Base-by-base conservation (phyloP, 2,329 filamentous ascomycete genomes). In the Lecanicillium sp. region DNA sequence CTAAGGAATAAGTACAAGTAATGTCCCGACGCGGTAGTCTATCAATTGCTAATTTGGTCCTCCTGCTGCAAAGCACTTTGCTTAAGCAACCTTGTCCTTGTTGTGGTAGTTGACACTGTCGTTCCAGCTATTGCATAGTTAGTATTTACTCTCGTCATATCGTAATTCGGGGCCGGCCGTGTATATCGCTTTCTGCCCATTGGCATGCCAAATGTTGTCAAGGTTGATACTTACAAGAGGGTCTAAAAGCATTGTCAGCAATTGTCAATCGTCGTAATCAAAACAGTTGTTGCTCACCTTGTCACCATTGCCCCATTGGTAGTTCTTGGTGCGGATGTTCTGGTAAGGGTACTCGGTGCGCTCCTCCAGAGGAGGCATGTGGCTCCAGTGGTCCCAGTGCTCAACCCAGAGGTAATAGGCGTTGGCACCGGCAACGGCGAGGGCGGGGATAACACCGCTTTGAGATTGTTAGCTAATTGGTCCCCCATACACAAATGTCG, bases 301-400 rank as follows among this genome's bases (percentile, higher is more conserved):
- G 71, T 98, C 92, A 59, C 92, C 92, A 59, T 96, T 74, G 51
- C 90, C 89, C 85, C 85, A 98, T 58, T 78, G 80, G 75, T 68
- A 98, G 78, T 95, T 95, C 82, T 92, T 95, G 63, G 78, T 77
- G 62, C 92, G 85, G 65, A 98, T 85, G 76, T 98, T 98, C 78
- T 94, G 86, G 80, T 94, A 98, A 44, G 88, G 71, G 69, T 96
- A 98, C 73, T 96, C 86, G 56, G 75, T 68, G 59, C 85, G 83
- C 71, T 98, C 92, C 73, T 94, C 87, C 52, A 90, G 73, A 50
- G 92, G 85, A 44, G 84, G 78, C 64, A 85, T 68, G 70, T 96
- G 90, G 38, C 65, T 68, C 78, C 83, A 87, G 75, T 98, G 92
- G 68, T 94, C 85, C 90, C 90, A 96, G 69, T 98, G 92, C 71